Conservation (phyloP, 23 red algal species). For the Gracilaria domingensis region DNA sequence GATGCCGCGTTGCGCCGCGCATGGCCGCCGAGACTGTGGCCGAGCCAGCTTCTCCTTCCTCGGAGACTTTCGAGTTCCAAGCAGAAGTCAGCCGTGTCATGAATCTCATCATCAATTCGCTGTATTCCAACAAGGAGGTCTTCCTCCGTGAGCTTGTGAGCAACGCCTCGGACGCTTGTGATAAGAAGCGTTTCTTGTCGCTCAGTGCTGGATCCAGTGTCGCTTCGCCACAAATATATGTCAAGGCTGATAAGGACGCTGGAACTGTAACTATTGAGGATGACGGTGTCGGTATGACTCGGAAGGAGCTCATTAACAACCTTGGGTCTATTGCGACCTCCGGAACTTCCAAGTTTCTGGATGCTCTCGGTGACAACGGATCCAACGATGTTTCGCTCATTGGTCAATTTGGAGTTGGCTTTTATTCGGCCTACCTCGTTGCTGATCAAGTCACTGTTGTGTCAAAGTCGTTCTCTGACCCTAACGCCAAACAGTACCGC, state of each 20-base stretch:
- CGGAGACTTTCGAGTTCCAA: conserved; percentile 97
- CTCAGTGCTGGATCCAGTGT: conserved; percentile 58
- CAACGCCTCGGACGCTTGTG: conserved; percentile 97
- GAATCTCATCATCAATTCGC: conserved; percentile 97
- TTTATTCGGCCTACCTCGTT: conserved; percentile 97
- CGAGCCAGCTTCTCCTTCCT: conserved; percentile 25
- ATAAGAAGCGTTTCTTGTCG: conserved; percentile 95
- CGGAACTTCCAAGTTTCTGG: conserved; percentile 96
- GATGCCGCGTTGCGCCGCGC: not conserved
- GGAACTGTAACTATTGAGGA: conserved; percentile 87
- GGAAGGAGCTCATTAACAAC: conserved; percentile 93
- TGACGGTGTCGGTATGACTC: conserved; percentile 95
- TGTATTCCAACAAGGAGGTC: conserved; percentile 96
- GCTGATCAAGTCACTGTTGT: conserved; percentile 87
- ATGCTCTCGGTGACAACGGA: conserved; percentile 85
- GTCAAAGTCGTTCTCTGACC: conserved; percentile 75
- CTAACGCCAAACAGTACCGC: conserved; percentile 65
- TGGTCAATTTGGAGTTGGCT: conserved; percentile 98
- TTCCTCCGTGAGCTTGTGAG: conserved; percentile 95
- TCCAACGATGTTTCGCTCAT: conserved; percentile 87
- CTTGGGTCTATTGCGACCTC: conserved; percentile 96
- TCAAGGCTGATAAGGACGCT: conserved; percentile 87
- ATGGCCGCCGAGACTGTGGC: conserved; percentile 59
- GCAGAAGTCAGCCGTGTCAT: conserved; percentile 97
- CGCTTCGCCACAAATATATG: conserved; percentile 69